These are phyloP conservation scores for Debaryomyces maramus DNA, from an alignment of 805 yeast genomes.

Conservation along the genomic window DNA sequence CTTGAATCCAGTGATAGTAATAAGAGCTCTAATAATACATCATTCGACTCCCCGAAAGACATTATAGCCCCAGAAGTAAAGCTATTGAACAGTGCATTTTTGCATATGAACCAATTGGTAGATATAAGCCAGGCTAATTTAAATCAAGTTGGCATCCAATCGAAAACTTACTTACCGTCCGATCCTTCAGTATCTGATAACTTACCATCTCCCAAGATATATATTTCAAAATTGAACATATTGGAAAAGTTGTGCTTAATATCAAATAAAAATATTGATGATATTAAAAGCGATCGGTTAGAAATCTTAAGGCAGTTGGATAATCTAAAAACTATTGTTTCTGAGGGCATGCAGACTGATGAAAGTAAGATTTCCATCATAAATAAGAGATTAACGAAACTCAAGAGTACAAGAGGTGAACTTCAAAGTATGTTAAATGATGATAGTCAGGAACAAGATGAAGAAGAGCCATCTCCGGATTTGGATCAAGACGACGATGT, in stretches of 20 bases:
- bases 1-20: conserved; percentile 1
- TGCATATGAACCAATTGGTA: conserved; percentile 25
- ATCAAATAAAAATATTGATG: conserved; percentile 31
- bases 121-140: conserved; percentile 34
- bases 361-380: conserved; percentile 34
- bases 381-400: conserved; percentile 24
- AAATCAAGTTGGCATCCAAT: conserved; percentile 38
- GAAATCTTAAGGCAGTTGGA: conserved; percentile 29
- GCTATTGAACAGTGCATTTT: conserved; percentile 30
- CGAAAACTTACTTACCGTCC: conserved; percentile 35
- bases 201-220: conserved; percentile 39
- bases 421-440: conserved; percentile 27
- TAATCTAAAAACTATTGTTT: conserved; percentile 19
- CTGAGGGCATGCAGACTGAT: conserved; percentile 31
- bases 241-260: conserved; percentile 38
- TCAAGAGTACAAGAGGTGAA: conserved; percentile 31
- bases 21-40: neutral
- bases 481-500: conserved; percentile 16
- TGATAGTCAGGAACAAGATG: conserved; percentile 7
- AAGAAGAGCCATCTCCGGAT: conserved; percentile 32
- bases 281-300: conserved; percentile 27
- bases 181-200: conserved; percentile 35
- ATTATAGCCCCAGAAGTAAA: conserved; percentile 31
- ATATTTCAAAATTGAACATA: conserved; percentile 38
- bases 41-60: conserved; percentile 1